Base-by-base conservation (phyloP, 139 green algal genomes). In the Chlorella sp. region DNA sequence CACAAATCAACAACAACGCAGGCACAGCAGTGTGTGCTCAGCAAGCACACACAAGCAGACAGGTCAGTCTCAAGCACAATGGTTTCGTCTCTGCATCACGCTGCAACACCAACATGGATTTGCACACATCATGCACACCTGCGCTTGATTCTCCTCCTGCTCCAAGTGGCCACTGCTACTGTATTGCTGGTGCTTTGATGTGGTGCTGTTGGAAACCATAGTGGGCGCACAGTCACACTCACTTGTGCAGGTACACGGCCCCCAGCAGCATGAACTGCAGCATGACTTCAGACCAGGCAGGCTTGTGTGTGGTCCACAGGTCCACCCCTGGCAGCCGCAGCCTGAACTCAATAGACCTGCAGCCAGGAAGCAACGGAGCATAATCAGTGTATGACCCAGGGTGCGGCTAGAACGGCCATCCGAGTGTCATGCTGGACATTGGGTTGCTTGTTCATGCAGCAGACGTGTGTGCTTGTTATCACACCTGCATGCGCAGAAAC, bases 201-300 rank as follows among this genome's bases (percentile, higher is more conserved):
- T 26, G 42, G 42, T 55, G 10, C 10, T 10, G 42, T 26, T 10
- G 10, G 10, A 55, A 17, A 55, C 42, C 42, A 10, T 26, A 17
- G 10, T 55, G 42, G 10, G 10, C 42, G 42, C 10, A 10, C 42
- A 55, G 42, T 55, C 10, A 17, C 10, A 26, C 10, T 55, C 10
- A 55, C 10, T 10, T 36, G 78, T 93, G 88, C 55, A 90, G 69
- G 68, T 74, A 86, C 31, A 90, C 85, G 69, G 81, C 70, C 0
- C 90, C 90, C 67, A 94, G 74, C 62, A 95, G 82, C 74, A 93
- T 85, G 73, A 91, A 92, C 74, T 88, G 71, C 29, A 95, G 78
- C 10, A 69, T 49, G 6, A 89, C 67, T 73, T 95, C 90, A 2
- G 71, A 72, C n/a, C 35, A 63, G 26, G 71, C 80, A 31, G 84